Base-by-base conservation (phyloP, 2,329 filamentous ascomycete genomes). In the Plenodomus lindquistii region DNA sequence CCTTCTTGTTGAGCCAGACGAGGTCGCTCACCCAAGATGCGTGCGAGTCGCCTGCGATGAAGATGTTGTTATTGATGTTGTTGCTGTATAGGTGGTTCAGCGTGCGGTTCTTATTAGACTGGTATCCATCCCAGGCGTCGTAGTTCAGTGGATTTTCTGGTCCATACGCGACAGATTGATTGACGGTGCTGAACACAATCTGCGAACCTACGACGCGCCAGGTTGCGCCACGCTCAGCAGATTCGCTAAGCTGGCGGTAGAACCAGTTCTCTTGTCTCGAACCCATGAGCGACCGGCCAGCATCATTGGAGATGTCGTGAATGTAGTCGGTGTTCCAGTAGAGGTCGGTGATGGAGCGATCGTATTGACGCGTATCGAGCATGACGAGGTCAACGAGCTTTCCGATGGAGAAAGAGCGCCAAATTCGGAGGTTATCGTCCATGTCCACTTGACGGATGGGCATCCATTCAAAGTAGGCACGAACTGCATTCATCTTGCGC, bases 201-300 rank as follows among this genome's bases (percentile, higher is more conserved):
- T 90, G 87, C 20, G 85, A 87, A 9, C 87, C 87, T 37, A 91
- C 79, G 16, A 91, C 67, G 35, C 87, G 78, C 88, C 88, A 91
- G 1, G 81, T 79, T 0, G 87, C 84, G 19, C 84, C 84, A n/a
- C 87, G 81, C 15, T 81, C 61, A n/a, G 81, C 76, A 1, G 84
- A 86, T 40, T 79, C 67, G 4, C 77, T 77, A 7, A 89, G 73
- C 36, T 78, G 73, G 38, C 61, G 60, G 57, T 72, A 72, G 54
- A 73, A 72, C 88, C 88, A 91, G 58, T 83, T 81, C 69, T 91
- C 88, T 65, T 91, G 88, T 10, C 81, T 80, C 1, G 79, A 76
- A 2, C 88, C 88, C 86, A 91, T 90, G 56, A 91, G 73, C 0
- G 81, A 82, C 3, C 88, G 81, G 5, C 83, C 80, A 2, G 85